Evolutionary conservation across 345 rosid species (phyloP).

Genomic region (Ailanthus altissimus): DNA sequence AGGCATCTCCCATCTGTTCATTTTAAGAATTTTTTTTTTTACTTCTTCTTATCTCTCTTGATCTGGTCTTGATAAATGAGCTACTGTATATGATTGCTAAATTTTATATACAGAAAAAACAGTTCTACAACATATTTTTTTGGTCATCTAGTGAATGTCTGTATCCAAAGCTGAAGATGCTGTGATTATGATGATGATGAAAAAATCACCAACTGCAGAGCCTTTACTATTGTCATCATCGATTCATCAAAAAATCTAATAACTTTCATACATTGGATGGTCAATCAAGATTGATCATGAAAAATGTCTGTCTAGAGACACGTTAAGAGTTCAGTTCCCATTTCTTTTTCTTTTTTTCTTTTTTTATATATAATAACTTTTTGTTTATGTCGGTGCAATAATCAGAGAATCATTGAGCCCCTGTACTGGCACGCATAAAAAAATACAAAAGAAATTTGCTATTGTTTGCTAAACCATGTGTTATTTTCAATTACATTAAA

Average conservation of each 20-base stretch:
- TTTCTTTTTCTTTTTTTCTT: too few species aligned
- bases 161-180: constrained; percentile 22
- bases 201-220: constrained; percentile 6
- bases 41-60: constrained; percentile 10
- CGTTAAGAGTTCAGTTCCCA: neutral
- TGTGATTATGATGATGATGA: neutral
- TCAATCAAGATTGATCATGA: neutral
- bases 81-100: constrained; percentile 20
- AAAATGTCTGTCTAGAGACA: neutral
- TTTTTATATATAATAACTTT: too few species aligned
- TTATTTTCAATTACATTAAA: too few species aligned
- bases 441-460: too few species aligned
- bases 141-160: constrained; percentile 39
- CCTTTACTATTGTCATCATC: neutral
- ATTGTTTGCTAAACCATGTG: too few species aligned
- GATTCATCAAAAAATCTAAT: neutral
- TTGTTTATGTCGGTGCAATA: constrained; percentile 7
- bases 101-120: constrained; percentile 20
- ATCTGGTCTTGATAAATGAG: constrained; percentile 52
- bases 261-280: neutral
- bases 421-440: too few species aligned
- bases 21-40: constrained; percentile 5
- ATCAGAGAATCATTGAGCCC: neutral
- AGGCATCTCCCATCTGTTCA: constrained; percentile 26
- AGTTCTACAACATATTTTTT: constrained; percentile 16